These are phyloP conservation scores for Clohesyomyces aquaticus DNA, from an alignment of 495 filamentous ascomycete genomes.

Conservation along the genomic window DNA sequence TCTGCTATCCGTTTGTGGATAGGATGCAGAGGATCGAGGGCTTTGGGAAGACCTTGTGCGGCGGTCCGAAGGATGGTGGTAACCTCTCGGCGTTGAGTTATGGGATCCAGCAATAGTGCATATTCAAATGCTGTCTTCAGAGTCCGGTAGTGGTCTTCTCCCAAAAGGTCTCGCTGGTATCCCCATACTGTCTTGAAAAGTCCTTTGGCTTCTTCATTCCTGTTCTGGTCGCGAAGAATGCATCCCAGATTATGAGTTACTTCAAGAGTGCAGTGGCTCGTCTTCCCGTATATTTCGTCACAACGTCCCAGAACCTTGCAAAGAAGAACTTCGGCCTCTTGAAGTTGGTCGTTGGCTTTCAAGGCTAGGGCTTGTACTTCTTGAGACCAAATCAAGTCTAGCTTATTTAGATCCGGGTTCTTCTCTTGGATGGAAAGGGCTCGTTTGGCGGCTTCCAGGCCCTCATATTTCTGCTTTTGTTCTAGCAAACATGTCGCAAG, in stretches of 20 bases:
- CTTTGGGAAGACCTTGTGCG: not conserved
- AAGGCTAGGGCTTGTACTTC: not conserved
- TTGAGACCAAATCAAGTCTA: not conserved
- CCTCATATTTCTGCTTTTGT: not conserved
- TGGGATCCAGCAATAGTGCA: not conserved
- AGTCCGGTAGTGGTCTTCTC: not conserved
- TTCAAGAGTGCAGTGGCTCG: not conserved
- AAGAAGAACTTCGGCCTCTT: not conserved
- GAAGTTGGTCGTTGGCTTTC: not conserved
- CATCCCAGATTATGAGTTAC: not conserved
- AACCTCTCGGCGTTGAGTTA: not conserved
- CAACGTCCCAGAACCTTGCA: not conserved
- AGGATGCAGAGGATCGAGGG: constrained; percentile 3
- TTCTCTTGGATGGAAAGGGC: not conserved
- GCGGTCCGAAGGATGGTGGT: not conserved
- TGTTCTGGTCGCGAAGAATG: not conserved
- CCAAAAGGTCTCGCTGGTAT: not conserved
- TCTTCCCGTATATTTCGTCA: not conserved
- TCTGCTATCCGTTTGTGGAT: not conserved
- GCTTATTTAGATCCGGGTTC: not conserved
- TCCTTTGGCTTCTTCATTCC: not conserved
- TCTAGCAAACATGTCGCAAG: not conserved
- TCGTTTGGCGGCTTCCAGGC: not conserved
- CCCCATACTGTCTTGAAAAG: not conserved
- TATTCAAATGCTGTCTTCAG: not conserved